Evolutionary conservation across 768 basidiomycete species (phyloP).

Genomic region (Boletus rex-veris): DNA sequence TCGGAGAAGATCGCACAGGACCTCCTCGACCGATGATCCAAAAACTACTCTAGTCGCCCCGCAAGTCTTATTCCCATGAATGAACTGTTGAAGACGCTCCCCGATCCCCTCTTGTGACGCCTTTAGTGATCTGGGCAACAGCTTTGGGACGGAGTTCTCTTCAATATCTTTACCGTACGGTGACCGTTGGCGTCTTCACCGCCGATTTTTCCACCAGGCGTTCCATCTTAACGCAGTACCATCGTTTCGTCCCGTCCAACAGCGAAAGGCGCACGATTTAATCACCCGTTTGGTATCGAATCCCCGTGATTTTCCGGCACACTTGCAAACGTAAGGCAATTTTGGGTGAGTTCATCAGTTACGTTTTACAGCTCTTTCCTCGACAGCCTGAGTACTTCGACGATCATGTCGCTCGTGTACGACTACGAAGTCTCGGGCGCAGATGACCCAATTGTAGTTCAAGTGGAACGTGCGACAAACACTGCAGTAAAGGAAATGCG

Average conservation of each 20-base stretch:
- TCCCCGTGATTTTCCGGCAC: constrained; percentile 22
- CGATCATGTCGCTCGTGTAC: constrained; percentile 25
- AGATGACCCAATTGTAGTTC: constrained; percentile 20
- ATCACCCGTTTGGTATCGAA: constrained; percentile 23
- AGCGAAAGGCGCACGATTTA: constrained; percentile 30
- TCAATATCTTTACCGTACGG: constrained; percentile 28
- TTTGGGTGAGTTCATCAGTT: not conserved
- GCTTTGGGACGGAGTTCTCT: constrained; percentile 24
- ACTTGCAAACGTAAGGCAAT: constrained; percentile 21
- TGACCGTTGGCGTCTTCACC: constrained; percentile 27
- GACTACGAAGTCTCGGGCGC: constrained; percentile 16
- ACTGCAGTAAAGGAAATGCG: constrained; percentile 13
- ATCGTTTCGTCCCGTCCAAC: constrained; percentile 33
- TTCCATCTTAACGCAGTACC: constrained; percentile 29
- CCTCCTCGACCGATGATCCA: constrained; percentile 21
- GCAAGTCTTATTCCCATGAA: constrained; percentile 8
- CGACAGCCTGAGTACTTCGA: constrained; percentile 19
- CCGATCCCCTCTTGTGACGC: not conserved
- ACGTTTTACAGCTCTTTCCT: not conserved
- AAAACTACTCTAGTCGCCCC: constrained; percentile 26
- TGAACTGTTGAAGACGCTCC: constrained; percentile 16
- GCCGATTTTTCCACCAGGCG: constrained; percentile 36
- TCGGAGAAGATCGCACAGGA: constrained; percentile 25
- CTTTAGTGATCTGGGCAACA: not conserved
- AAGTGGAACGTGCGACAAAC: constrained; percentile 11